Evolutionary conservation across 2,329 filamentous ascomycete genomes (phyloP).

Genomic region (Diaporthe longicolla): DNA sequence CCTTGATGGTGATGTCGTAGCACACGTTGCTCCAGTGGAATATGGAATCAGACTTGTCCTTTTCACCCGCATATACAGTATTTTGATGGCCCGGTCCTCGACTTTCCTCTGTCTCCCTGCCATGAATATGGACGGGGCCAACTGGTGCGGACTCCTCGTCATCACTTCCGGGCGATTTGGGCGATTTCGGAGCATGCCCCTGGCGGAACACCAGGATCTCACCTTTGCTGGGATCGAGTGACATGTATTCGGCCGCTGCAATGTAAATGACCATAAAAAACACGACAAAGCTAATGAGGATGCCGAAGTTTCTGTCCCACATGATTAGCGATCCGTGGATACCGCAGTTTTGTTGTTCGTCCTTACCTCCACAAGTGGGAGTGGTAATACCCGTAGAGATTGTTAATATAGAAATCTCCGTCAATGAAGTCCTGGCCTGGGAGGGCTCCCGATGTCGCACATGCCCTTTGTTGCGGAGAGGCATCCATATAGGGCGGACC

Average conservation of each 20-base stretch:
- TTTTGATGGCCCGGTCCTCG: constrained; percentile 29
- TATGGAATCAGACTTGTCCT: constrained; percentile 3
- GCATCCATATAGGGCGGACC: constrained; percentile 56
- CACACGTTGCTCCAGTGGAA: constrained; percentile 44
- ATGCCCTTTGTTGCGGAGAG: constrained; percentile 62
- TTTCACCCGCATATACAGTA: constrained; percentile 1
- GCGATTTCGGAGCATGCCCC: constrained; percentile 71
- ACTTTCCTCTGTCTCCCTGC: constrained; percentile 57
- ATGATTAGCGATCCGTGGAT: neutral
- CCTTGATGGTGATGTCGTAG: constrained; percentile 42
- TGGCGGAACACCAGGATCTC: constrained; percentile 83
- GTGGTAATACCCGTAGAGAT: constrained; percentile 69
- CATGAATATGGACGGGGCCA: constrained; percentile 62
- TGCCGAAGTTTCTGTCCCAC: constrained; percentile 69
- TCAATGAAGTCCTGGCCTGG: constrained; percentile 66
- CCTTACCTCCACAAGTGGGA: constrained; percentile 71
- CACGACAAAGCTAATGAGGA: constrained; percentile 74
- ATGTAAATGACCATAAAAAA: constrained; percentile 75
- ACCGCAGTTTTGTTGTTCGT: neutral
- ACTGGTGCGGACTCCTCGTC: constrained; percentile 65
- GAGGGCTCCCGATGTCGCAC: constrained; percentile 70
- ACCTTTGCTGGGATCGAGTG: constrained; percentile 79
- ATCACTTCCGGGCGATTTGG: constrained; percentile 74
- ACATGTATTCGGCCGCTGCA: constrained; percentile 74
- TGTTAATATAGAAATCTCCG: constrained; percentile 70